phyloP scores from a whole-genome alignment of 2,329 filamentous ascomycete species.

The Epichloe scottii region DNA sequence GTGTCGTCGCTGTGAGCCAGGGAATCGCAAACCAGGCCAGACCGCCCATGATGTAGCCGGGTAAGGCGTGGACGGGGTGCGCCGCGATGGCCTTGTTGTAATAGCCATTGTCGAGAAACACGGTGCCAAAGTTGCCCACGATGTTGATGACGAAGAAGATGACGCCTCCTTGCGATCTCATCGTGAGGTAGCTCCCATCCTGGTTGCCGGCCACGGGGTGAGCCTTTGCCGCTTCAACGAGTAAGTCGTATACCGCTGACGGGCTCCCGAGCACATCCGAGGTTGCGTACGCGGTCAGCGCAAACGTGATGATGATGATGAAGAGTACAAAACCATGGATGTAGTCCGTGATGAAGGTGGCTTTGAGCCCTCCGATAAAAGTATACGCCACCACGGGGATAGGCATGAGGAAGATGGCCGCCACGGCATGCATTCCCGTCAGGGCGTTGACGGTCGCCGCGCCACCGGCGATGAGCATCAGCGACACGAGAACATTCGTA shows the following conservation, averaged over 20 bases:
- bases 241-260: slow-evolving; percentile 61
- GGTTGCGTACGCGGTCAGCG: slow-evolving; percentile 70
- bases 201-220: slow-evolving; percentile 74
- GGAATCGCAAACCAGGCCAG: slow-evolving; percentile 89
- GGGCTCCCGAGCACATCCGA: slow-evolving; percentile 63
- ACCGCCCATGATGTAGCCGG: slow-evolving; percentile 78
- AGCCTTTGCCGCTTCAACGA: slow-evolving; percentile 51
- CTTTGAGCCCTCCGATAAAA: slow-evolving; percentile 67
- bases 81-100: slow-evolving; percentile 93
- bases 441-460: slow-evolving; percentile 39
- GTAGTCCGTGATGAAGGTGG: slow-evolving; percentile 76
- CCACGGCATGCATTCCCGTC: slow-evolving; percentile 45
- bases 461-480: slow-evolving; percentile 80
- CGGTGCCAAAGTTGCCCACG: slow-evolving; percentile 71
- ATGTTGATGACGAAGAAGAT: slow-evolving; percentile 88
- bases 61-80: slow-evolving; percentile 70
- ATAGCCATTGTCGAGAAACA: slow-evolving; percentile 80
- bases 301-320: slow-evolving; percentile 75
- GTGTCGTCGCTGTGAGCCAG: slow-evolving; percentile 78
- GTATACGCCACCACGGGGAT: slow-evolving; percentile 54
- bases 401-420: slow-evolving; percentile 41
- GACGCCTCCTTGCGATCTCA: slow-evolving; percentile 57
- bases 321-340: slow-evolving; percentile 77
- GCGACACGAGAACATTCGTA: slow-evolving; percentile 78
- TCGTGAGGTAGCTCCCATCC: slow-evolving; percentile 74